These are phyloP conservation scores for Croton laevigatus DNA, from an alignment of 441 rosid species.

Conservation along the genomic window DNA sequence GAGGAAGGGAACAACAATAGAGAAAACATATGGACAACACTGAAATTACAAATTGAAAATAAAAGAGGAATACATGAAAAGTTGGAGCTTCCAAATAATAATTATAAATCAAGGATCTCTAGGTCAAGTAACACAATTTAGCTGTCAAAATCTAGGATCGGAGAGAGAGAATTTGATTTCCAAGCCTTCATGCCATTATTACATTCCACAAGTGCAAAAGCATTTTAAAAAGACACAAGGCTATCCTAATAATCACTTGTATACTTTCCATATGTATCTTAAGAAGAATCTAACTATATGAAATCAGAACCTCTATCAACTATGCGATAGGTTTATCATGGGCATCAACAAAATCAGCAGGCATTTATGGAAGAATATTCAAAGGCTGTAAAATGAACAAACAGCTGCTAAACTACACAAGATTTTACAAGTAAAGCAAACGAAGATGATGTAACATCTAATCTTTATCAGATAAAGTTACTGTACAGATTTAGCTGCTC, in stretches of 20 bases:
- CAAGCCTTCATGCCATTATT: not conserved
- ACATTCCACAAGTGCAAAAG: not conserved
- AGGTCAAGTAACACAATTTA: too few relatives aligned
- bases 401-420: slow-evolving; percentile 6
- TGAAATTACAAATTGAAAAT: too few relatives aligned
- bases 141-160: too few relatives aligned
- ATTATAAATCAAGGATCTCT: too few relatives aligned
- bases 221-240: not conserved
- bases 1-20: too few relatives aligned
- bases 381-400: not conserved
- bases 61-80: too few relatives aligned
- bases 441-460: slow-evolving; percentile 10
- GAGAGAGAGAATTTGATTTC: not conserved
- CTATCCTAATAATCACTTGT: not conserved
- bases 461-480: slow-evolving; percentile 26
- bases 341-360: not conserved
- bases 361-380: not conserved
- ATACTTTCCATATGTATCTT: not conserved
- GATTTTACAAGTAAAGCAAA: slow-evolving; percentile 22
- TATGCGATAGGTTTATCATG: not conserved
- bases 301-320: not conserved
- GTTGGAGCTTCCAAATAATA: too few relatives aligned
- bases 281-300: not conserved
- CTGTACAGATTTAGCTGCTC: slow-evolving; percentile 42
- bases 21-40: too few relatives aligned